Evolutionary conservation across 2,329 filamentous ascomycete species (phyloP).

Genomic region (Thyridium curvatum): DNA sequence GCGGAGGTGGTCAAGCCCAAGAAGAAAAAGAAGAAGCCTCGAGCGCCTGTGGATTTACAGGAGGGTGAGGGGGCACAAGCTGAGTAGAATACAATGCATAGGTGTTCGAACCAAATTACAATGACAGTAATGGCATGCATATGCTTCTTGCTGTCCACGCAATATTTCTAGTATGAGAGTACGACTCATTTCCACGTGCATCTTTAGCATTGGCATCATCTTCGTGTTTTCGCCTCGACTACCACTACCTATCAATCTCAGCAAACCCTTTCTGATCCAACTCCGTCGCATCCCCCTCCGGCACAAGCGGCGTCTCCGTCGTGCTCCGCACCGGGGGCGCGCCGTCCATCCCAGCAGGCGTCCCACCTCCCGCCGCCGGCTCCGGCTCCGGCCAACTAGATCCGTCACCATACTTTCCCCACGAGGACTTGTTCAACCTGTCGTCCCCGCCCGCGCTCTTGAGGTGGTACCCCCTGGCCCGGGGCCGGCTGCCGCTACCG

Average conservation of each 20-base stretch:
- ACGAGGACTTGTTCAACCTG: conserved; percentile 63
- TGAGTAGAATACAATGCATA: too few species aligned
- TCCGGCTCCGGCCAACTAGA: too few species aligned
- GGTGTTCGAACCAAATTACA: too few species aligned
- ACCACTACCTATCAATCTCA: conserved; percentile 16
- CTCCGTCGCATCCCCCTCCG: conserved; percentile 39
- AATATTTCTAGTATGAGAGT: too few species aligned
- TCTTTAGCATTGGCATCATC: too few species aligned
- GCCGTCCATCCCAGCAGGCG: conserved; percentile 15
- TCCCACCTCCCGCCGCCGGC: conserved; percentile 37
- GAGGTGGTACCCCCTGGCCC: conserved; percentile 76
- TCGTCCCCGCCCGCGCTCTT: conserved; percentile 61
- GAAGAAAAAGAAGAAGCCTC: conserved; percentile 21
- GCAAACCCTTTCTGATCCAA: conserved; percentile 53
- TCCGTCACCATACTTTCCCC: conserved; percentile 38
- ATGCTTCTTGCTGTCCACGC: too few species aligned
- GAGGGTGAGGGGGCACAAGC: background rate
- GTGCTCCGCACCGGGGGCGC: conserved; percentile 34
- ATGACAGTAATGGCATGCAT: too few species aligned
- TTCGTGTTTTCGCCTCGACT: too few species aligned
- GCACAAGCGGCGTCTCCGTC: conserved; percentile 41
- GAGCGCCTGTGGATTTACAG: conserved; percentile 12
- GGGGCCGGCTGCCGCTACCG: conserved; percentile 70
- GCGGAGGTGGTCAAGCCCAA: conserved; percentile 15
- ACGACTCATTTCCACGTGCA: too few species aligned